phyloP scores from a whole-genome alignment of 2,329 filamentous ascomycete species.

The Helotiales sp. region DNA sequence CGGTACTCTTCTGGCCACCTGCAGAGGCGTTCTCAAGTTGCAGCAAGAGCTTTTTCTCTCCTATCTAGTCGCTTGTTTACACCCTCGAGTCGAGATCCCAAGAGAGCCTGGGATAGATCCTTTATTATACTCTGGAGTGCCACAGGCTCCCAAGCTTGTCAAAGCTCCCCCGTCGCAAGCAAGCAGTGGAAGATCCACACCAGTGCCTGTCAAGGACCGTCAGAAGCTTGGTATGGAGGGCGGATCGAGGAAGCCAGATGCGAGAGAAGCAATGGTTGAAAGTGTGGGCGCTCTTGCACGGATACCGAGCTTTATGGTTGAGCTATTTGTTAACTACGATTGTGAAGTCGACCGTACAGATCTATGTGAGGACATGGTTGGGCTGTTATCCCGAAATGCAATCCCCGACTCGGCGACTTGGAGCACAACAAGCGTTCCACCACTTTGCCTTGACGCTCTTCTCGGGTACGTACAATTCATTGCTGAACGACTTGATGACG shows the following conservation, averaged over 20 bases:
- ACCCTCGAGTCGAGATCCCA: slow-evolving; percentile 92
- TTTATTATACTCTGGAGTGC: slow-evolving; percentile 87
- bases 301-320: slow-evolving; percentile 92
- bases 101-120: slow-evolving; percentile 88
- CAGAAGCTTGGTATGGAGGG: slow-evolving; percentile 92
- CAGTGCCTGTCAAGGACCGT: slow-evolving; percentile 87
- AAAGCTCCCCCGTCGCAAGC: slow-evolving; percentile 75
- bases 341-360: slow-evolving; percentile 91
- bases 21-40: slow-evolving; percentile 84
- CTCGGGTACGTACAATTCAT: slow-evolving; percentile 91
- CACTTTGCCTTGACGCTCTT: slow-evolving; percentile 88
- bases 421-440: slow-evolving; percentile 98
- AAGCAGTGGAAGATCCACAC: slow-evolving; percentile 81
- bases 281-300: slow-evolving; percentile 88
- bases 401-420: slow-evolving; percentile 96
- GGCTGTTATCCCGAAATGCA: slow-evolving; percentile 87
- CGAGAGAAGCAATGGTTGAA: slow-evolving; percentile 97
- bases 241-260: slow-evolving; percentile 87
- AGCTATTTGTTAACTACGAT: slow-evolving; percentile 97
- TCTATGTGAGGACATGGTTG: slow-evolving; percentile 93
- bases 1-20: slow-evolving; percentile 87
- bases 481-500: slow-evolving; percentile 77
- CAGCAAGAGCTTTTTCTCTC: slow-evolving; percentile 96
- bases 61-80: slow-evolving; percentile 90
- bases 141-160: slow-evolving; percentile 83